A percentile compares a stretch with the other conserved stretches of the same genome.
Conservation (phyloP, 352 stramenopile species). For the Phytophthora cryptogea region DNA sequence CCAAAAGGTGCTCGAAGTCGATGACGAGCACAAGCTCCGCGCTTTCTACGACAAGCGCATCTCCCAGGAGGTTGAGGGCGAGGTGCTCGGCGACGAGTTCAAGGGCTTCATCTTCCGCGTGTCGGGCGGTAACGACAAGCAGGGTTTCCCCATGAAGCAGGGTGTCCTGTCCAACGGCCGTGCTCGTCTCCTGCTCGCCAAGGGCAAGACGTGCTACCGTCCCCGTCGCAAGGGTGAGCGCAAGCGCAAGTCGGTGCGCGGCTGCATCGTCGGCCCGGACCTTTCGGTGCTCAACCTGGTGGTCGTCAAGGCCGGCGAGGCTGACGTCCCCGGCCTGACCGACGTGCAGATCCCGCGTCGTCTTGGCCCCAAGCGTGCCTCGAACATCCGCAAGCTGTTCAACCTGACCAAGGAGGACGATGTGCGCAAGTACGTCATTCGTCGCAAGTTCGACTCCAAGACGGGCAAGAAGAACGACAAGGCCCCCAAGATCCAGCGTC, state of each 20-base stretch:
- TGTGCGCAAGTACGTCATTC: slow-evolving; percentile 99
- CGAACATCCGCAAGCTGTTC: slow-evolving; percentile 99
- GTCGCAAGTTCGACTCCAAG: slow-evolving; percentile 98
- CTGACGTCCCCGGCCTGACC: slow-evolving; percentile 96
- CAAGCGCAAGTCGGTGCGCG: slow-evolving; percentile 99
- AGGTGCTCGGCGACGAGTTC: slow-evolving; percentile 99
- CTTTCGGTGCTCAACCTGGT: slow-evolving; percentile 99
- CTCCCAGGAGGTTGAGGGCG: slow-evolving; percentile 98
- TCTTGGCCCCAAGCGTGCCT: slow-evolving; percentile 99
- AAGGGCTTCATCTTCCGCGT: slow-evolving; percentile 99
- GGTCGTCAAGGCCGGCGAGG: slow-evolving; percentile 97
- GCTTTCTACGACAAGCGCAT: slow-evolving; percentile 99
- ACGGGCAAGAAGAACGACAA: slow-evolving; percentile 98
- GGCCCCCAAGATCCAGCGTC: slow-evolving; percentile 99
- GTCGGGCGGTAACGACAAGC: slow-evolving; percentile 99
- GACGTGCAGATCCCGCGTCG: slow-evolving; percentile 96
- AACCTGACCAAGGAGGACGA: slow-evolving; percentile 99
- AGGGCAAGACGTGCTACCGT: slow-evolving; percentile 98
- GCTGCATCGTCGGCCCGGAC: slow-evolving; percentile 99
- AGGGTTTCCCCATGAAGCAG: slow-evolving; percentile 99
- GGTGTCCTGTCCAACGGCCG: slow-evolving; percentile 99
- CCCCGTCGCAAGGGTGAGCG: slow-evolving; percentile 95
- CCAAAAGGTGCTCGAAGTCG: slow-evolving; percentile 99
- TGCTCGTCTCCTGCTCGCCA: slow-evolving; percentile 97
- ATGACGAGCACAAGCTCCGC: slow-evolving; percentile 99